Conservation (phyloP, 139 green algal genomes). For the Asterochloris sp. region DNA sequence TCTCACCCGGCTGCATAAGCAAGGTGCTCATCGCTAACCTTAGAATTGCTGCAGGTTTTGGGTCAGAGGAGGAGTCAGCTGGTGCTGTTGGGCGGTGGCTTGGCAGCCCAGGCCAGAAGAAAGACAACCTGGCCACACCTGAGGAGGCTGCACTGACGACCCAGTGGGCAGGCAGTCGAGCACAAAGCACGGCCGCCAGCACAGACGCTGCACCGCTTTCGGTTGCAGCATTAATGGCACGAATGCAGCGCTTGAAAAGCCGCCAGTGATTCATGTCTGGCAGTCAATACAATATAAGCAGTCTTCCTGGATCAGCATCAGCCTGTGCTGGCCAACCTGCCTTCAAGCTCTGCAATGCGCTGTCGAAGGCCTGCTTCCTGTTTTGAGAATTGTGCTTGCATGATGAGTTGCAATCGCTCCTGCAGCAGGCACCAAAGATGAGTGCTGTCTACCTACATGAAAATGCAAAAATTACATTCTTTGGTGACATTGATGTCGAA, state of each 20-base stretch:
- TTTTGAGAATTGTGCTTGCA: conserved; percentile 46
- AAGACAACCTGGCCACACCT: background rate
- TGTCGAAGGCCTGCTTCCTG: conserved; percentile 38
- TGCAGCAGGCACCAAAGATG: conserved; percentile 17
- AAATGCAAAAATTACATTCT: too few species aligned
- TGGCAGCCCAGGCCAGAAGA: too few species aligned
- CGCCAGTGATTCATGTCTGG: background rate
- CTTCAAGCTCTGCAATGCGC: conserved; percentile 36
- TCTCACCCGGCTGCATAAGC: background rate
- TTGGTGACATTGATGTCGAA: background rate
- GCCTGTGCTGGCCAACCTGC: background rate
- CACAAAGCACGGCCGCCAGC: background rate
- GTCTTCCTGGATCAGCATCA: background rate
- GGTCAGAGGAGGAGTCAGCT: too few species aligned
- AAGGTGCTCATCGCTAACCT: too few species aligned
- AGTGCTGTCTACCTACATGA: background rate
- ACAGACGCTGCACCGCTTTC: background rate
- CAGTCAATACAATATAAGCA: background rate
- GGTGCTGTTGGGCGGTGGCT: too few species aligned
- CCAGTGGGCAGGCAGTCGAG: background rate
- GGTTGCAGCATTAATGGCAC: conserved; percentile 13
- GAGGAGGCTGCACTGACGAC: background rate
- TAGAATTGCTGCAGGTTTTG: too few species aligned
- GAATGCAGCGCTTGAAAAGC: conserved; percentile 13
- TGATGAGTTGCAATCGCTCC: conserved; percentile 31